Conservation (phyloP, 2,329 filamentous ascomycete genomes). For the Fusarium sp. region DNA sequence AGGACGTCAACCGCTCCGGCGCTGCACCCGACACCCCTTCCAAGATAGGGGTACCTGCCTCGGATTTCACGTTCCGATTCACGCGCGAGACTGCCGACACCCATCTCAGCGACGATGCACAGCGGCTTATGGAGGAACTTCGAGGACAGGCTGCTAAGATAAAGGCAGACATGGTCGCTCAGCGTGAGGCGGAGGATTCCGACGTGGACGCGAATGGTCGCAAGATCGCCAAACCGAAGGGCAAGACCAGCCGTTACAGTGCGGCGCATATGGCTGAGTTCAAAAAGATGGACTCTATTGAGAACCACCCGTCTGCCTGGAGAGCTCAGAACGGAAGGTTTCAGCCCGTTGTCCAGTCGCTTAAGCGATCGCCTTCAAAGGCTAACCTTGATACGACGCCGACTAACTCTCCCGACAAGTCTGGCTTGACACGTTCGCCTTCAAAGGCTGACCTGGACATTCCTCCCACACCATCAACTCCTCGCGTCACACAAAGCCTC, state of each 20-base stretch:
- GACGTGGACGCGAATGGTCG: slow-evolving; percentile 63
- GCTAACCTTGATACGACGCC: slow-evolving; percentile 56
- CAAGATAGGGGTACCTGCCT: slow-evolving; percentile 66
- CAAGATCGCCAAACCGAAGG: slow-evolving; percentile 83
- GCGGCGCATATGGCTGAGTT: slow-evolving; percentile 89
- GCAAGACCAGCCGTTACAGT: slow-evolving; percentile 83
- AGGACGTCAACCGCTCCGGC: slow-evolving; percentile 55
- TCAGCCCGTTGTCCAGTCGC: slow-evolving; percentile 59
- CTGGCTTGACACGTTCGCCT: slow-evolving; percentile 64
- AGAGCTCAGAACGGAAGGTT: slow-evolving; percentile 68
- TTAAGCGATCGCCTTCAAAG: slow-evolving; percentile 61
- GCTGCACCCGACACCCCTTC: slow-evolving; percentile 72
- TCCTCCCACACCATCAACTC: slow-evolving; percentile 58
- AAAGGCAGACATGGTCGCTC: slow-evolving; percentile 74
- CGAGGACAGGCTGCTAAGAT: slow-evolving; percentile 78
- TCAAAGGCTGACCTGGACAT: slow-evolving; percentile 68
- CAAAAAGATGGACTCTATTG: slow-evolving; percentile 98
- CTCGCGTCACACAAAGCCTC: slow-evolving; percentile 52
- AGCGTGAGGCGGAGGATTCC: slow-evolving; percentile 67
- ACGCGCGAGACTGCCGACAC: slow-evolving; percentile 64
- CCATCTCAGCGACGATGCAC: slow-evolving; percentile 71
- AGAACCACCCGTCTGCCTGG: slow-evolving; percentile 84
- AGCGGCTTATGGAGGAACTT: slow-evolving; percentile 73
- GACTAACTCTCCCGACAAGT: slow-evolving; percentile 49
- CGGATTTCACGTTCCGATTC: slow-evolving; percentile 78